Conservation (phyloP, 306 rosid genomes). For the Cucumis melo region DNA sequence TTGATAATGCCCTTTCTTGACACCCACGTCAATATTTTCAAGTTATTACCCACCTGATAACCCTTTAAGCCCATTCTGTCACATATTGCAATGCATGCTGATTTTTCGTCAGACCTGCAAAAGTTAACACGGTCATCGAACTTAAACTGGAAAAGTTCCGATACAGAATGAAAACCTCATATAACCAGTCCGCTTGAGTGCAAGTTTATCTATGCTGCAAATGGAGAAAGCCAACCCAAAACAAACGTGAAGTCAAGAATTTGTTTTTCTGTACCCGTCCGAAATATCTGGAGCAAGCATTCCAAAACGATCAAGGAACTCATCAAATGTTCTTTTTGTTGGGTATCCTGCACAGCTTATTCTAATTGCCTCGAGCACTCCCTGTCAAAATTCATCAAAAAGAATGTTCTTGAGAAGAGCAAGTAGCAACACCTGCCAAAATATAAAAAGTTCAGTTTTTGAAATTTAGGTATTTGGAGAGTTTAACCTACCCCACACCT, state of each 20-base stretch:
- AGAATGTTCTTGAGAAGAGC: background rate
- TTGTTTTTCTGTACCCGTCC: constrained; percentile 44
- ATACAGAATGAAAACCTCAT: background rate
- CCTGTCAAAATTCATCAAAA: constrained; percentile 30
- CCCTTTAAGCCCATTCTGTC: constrained; percentile 76
- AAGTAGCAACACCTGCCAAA: background rate
- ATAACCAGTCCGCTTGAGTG: background rate
- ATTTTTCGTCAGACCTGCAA: constrained; percentile 70
- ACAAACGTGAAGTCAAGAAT: constrained; percentile 7
- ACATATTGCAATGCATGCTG: constrained; percentile 54
- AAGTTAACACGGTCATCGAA: constrained; percentile 7
- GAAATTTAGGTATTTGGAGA: background rate
- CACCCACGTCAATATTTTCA: background rate
- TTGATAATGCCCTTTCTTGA: background rate
- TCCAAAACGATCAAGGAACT: constrained; percentile 84
- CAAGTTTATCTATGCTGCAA: background rate
- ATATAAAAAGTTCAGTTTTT: background rate
- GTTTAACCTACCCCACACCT: constrained; percentile 65
- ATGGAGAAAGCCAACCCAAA: background rate
- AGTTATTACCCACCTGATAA: constrained; percentile 41
- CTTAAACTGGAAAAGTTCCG: background rate
- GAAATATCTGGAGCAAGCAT: constrained; percentile 75
- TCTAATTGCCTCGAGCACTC: constrained; percentile 84
- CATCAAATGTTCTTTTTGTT: constrained; percentile 71
- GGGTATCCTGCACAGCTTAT: constrained; percentile 93